phyloP scores from a whole-genome alignment of 768 basidiomycete species.

The Asterophora parasitica region DNA sequence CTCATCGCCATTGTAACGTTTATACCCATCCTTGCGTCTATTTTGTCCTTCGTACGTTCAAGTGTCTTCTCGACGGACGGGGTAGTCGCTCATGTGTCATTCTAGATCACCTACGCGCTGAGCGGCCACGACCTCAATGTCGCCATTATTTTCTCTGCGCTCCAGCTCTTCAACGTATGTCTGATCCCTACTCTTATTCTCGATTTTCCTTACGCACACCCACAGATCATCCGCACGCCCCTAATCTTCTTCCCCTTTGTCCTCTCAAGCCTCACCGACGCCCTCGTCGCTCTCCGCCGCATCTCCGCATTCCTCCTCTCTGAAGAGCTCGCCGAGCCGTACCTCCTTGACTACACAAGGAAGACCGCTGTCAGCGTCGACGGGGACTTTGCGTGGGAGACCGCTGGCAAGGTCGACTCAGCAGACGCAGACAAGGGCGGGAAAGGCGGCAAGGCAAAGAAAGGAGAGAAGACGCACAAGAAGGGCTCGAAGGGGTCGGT shows the following conservation, averaged over 20 bases:
- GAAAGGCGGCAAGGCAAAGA: slow-evolving; percentile 11
- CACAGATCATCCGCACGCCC: slow-evolving; percentile 52
- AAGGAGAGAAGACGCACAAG: slow-evolving; percentile 12
- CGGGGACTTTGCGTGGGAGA: slow-evolving; percentile 52
- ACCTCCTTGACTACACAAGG: slow-evolving; percentile 35
- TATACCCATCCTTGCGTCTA: slow-evolving; percentile 46
- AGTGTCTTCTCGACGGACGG: background rate
- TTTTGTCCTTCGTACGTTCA: slow-evolving; percentile 46
- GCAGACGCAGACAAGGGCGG: background rate
- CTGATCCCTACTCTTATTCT: no score
- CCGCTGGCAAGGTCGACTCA: slow-evolving; percentile 19
- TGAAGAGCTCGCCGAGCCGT: slow-evolving; percentile 48
- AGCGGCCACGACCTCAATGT: slow-evolving; percentile 50
- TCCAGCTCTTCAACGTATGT: slow-evolving; percentile 56
- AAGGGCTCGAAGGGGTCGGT: slow-evolving; percentile 14
- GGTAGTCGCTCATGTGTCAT: background rate
- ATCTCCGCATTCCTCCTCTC: slow-evolving; percentile 45
- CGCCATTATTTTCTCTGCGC: slow-evolving; percentile 50
- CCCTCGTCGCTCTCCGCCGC: slow-evolving; percentile 44
- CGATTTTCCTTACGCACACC: no score
- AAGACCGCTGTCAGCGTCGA: slow-evolving; percentile 40
- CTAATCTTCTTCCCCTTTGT: slow-evolving; percentile 56
- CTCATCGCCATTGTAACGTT: slow-evolving; percentile 44
- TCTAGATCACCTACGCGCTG: slow-evolving; percentile 59
- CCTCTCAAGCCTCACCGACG: slow-evolving; percentile 42